phyloP scores from a whole-genome alignment of 352 stramenopile species.

The Saprolegnia diclina region DNA sequence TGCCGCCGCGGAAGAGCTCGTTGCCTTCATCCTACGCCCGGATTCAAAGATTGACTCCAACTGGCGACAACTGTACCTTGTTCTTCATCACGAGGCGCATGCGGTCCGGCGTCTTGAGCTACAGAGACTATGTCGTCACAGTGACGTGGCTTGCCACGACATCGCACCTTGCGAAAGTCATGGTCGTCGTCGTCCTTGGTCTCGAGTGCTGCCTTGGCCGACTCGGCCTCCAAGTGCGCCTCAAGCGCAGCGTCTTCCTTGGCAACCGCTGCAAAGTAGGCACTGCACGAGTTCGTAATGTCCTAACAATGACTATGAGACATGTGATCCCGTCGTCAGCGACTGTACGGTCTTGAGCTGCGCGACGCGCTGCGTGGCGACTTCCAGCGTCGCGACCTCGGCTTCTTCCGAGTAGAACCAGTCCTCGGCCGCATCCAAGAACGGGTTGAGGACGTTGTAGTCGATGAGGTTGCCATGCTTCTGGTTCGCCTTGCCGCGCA shows the following conservation, averaged over 20 bases:
- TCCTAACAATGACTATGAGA: conserved; percentile 22
- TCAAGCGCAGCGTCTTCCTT: conserved; percentile 60
- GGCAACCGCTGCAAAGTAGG: conserved; percentile 66
- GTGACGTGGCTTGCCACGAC: neutral
- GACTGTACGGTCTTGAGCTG: conserved; percentile 37
- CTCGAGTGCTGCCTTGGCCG: conserved; percentile 60
- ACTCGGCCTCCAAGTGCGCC: conserved; percentile 70
- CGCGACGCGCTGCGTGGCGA: conserved; percentile 43
- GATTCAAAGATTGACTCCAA: too few relatives aligned
- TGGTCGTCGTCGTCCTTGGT: conserved; percentile 78
- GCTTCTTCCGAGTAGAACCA: conserved; percentile 90
- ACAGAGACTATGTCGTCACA: neutral
- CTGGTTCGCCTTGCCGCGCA: conserved; percentile 65
- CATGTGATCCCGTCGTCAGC: neutral
- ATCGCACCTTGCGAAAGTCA: conserved; percentile 73
- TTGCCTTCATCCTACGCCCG: conserved; percentile 80
- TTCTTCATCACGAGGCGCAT: conserved; percentile 93
- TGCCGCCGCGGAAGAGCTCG: conserved; percentile 89
- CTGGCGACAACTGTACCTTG: conserved; percentile 40
- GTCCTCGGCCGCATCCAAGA: conserved; percentile 82
- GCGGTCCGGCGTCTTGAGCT: conserved; percentile 87
- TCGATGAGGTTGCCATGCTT: conserved; percentile 78
- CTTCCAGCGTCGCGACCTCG: conserved; percentile 57
- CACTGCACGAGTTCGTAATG: conserved; percentile 43
- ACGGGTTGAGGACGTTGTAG: conserved; percentile 41